A percentile compares a stretch with the other conserved stretches of the same genome.
phyloP scores from a whole-genome alignment of 306 rosid species.

The Glycyrrhiza uralensis region DNA sequence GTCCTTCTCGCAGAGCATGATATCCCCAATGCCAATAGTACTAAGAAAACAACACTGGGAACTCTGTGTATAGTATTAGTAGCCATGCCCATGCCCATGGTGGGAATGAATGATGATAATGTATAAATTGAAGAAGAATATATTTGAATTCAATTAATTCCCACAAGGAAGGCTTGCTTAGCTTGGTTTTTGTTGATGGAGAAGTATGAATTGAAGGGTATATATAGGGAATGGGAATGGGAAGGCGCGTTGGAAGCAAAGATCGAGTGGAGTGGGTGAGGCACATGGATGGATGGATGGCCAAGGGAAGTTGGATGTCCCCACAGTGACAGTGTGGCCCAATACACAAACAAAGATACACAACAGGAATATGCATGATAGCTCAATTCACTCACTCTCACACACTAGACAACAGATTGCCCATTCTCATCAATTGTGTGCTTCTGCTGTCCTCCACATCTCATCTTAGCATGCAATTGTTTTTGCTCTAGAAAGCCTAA shows the following conservation, averaged over 20 bases:
- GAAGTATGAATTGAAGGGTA: slow-evolving; percentile 9
- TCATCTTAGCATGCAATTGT: neutral
- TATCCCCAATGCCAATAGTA: slow-evolving; percentile 43
- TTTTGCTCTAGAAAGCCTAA: neutral
- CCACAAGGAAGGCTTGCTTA: neutral
- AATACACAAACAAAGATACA: too few relatives aligned
- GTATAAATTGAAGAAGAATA: too few relatives aligned
- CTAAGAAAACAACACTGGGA: slow-evolving; percentile 35
- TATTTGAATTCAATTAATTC: neutral
- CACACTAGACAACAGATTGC: neutral
- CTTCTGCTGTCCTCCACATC: slow-evolving; percentile 65
- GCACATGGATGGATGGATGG: slow-evolving; percentile 58
- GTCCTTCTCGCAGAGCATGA: slow-evolving; percentile 62
- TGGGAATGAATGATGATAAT: neutral
- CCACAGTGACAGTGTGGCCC: slow-evolving; percentile 44
- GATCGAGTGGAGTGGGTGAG: slow-evolving; percentile 55
- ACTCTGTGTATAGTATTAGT: slow-evolving; percentile 27
- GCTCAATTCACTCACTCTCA: too few relatives aligned
- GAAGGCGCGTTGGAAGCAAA: slow-evolving; percentile 27
- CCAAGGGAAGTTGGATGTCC: slow-evolving; percentile 29
- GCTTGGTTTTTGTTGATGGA: slow-evolving; percentile 27
- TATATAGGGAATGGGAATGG: slow-evolving; percentile 46
- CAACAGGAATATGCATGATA: too few relatives aligned
- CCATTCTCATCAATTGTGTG: slow-evolving; percentile 41
- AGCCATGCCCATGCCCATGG: too few relatives aligned